These are phyloP conservation scores for Breynia disticha DNA, from an alignment of 441 rosid species.

Conservation along the genomic window DNA sequence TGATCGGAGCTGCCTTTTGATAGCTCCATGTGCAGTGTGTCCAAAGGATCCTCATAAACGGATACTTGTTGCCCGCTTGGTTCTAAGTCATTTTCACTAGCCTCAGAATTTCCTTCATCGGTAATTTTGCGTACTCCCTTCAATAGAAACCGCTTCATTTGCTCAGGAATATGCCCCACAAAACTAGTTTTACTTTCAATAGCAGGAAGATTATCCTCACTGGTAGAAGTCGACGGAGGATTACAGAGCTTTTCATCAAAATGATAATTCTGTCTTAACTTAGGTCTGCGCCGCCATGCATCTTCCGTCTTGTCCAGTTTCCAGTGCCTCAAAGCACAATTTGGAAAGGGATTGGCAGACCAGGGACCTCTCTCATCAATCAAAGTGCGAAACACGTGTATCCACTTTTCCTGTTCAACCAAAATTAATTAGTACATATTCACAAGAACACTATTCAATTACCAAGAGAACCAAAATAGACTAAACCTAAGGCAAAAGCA, in stretches of 20 bases:
- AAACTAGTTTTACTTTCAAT: slow-evolving; percentile 57
- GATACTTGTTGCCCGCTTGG: slow-evolving; percentile 34
- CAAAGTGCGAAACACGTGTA: slow-evolving; percentile 87
- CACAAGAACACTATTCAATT: not conserved
- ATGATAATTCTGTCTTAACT: slow-evolving; percentile 86
- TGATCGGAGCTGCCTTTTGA: slow-evolving; percentile 55
- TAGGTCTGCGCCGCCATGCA: slow-evolving; percentile 92
- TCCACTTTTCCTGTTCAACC: slow-evolving; percentile 78
- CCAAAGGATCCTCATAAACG: slow-evolving; percentile 40
- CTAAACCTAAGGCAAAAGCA: slow-evolving; percentile 1
- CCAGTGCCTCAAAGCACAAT: slow-evolving; percentile 64
- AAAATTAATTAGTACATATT: slow-evolving; percentile 13
- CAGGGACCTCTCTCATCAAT: slow-evolving; percentile 99
- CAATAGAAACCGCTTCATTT: slow-evolving; percentile 90
- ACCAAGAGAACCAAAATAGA: too few relatives aligned
- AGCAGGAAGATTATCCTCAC: slow-evolving; percentile 33
- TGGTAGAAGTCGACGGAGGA: slow-evolving; percentile 48
- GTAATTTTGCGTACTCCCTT: slow-evolving; percentile 84
- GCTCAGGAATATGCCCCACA: slow-evolving; percentile 91
- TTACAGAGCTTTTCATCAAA: slow-evolving; percentile 80
- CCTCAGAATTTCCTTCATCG: slow-evolving; percentile 76
- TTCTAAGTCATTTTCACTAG: slow-evolving; percentile 50
- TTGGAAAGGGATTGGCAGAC: slow-evolving; percentile 97
- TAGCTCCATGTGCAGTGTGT: slow-evolving; percentile 38
- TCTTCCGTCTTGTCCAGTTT: slow-evolving; percentile 99